These are phyloP conservation scores for Cylindrodendrum hubeiense DNA, from an alignment of 2,329 filamentous ascomycete genomes.

Conservation along the genomic window DNA sequence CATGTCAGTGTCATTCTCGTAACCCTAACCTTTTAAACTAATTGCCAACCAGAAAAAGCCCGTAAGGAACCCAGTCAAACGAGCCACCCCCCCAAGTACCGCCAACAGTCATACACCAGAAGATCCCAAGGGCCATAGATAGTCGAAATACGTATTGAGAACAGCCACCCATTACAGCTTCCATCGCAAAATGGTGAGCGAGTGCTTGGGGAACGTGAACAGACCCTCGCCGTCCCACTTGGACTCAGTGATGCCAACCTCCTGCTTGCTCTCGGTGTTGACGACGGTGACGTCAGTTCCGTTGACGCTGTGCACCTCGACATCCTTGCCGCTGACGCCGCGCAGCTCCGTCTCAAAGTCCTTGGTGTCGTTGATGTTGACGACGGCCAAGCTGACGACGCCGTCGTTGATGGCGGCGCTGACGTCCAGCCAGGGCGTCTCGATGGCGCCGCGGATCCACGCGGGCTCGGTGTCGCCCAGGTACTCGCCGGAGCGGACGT, in stretches of 20 bases:
- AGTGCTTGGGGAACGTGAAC: conserved; percentile 77
- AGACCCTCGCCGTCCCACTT: conserved; percentile 73
- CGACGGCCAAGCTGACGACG: conserved; percentile 75
- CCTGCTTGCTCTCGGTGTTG: conserved; percentile 73
- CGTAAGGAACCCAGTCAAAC: neutral
- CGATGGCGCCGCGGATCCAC: conserved; percentile 74
- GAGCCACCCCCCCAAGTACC: neutral
- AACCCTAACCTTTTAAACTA: neutral
- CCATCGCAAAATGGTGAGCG: conserved; percentile 74
- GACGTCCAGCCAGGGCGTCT: conserved; percentile 79
- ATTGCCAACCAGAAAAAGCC: neutral
- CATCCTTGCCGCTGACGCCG: conserved; percentile 52
- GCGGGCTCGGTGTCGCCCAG: conserved; percentile 73
- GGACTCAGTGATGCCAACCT: conserved; percentile 60
- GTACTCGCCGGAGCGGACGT: conserved; percentile 74
- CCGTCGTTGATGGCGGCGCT: conserved; percentile 72
- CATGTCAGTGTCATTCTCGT: neutral
- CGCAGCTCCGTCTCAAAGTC: conserved; percentile 71
- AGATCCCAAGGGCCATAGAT: neutral
- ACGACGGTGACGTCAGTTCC: conserved; percentile 60
- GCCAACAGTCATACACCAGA: neutral
- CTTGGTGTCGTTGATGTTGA: conserved; percentile 75
- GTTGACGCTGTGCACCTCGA: conserved; percentile 72
- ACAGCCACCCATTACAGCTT: conserved; percentile 55
- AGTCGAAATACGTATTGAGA: neutral